Conservation (phyloP, 31 red algal genomes). For the Endocladia muricata region DNA sequence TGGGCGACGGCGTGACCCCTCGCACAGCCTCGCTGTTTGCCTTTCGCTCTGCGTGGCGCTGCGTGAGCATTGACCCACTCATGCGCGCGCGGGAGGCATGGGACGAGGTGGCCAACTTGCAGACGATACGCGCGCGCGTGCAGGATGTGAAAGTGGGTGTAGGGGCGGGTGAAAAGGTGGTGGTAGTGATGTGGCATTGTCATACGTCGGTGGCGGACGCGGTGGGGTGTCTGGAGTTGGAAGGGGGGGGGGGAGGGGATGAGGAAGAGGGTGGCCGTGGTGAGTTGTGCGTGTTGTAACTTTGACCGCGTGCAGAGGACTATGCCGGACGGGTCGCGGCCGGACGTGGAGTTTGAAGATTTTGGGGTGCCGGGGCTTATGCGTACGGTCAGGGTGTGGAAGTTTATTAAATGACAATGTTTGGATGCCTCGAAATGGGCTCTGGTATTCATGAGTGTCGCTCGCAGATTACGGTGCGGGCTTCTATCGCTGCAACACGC, state of each 20-base stretch:
- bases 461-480: too few relatives aligned
- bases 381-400: constrained; percentile 77
- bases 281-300: constrained; percentile 81
- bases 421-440: too few relatives aligned
- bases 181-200: constrained; percentile 81
- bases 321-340: constrained; percentile 54
- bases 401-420: constrained; percentile 26
- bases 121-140: constrained; percentile 30
- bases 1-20: constrained; percentile 75
- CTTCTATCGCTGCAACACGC: too few relatives aligned
- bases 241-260: constrained; percentile 30
- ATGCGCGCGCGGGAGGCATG: constrained; percentile 23
- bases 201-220: constrained; percentile 62
- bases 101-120: constrained; percentile 36
- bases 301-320: constrained; percentile 49
- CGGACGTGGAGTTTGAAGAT: constrained; percentile 77
- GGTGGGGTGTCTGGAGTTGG: constrained; percentile 59
- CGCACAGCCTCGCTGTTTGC: constrained; percentile 70
- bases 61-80: constrained; percentile 59
- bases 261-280: constrained; percentile 32
- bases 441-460: too few relatives aligned
- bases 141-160: constrained; percentile 59
- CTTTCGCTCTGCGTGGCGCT: constrained; percentile 61
- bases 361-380: constrained; percentile 47
- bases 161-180: constrained; percentile 15